Evolutionary conservation across 805 yeast species (phyloP).

Genomic region (Lipomyces chichibuensis): DNA sequence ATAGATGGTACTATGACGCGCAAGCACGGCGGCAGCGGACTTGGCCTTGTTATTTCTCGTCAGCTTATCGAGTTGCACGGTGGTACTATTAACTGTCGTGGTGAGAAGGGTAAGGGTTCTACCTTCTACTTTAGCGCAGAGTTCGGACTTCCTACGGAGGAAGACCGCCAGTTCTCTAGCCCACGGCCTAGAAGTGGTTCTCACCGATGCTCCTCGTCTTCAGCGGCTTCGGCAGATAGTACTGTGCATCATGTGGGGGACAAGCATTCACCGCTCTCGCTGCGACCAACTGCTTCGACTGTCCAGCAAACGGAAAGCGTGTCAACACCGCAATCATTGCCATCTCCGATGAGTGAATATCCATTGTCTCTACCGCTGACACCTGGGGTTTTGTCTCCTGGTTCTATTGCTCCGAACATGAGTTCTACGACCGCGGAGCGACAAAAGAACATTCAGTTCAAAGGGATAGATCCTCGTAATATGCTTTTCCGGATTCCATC

Average conservation of each 20-base stretch:
- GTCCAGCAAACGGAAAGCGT: background rate
- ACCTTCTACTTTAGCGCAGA: conserved; percentile 41
- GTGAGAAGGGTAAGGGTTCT: conserved; percentile 42
- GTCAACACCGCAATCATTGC: conserved; percentile 5
- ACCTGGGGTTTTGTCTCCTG: conserved; percentile 1
- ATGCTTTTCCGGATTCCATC: conserved; percentile 31
- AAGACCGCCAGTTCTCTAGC: conserved; percentile 29
- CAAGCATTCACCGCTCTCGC: conserved; percentile 20
- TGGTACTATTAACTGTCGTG: conserved; percentile 41
- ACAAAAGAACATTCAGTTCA: conserved; percentile 10
- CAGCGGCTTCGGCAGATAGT: conserved; percentile 7
- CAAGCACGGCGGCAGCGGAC: conserved; percentile 43
- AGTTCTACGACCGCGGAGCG: conserved; percentile 13
- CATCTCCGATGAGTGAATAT: conserved; percentile 21
- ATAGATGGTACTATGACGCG: conserved; percentile 38
- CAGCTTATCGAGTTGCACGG: conserved; percentile 45
- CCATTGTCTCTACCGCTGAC: background rate
- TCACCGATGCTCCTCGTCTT: conserved; percentile 8
- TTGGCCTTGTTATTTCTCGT: conserved; percentile 44
- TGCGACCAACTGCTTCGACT: conserved; percentile 16
- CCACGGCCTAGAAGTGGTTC: conserved; percentile 15
- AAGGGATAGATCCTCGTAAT: conserved; percentile 18
- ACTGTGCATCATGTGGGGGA: conserved; percentile 5
- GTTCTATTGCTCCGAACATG: background rate
- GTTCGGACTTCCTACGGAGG: conserved; percentile 39